These are phyloP conservation scores for Forsythia suspensa DNA, from an alignment of 257 asterid species.

Conservation along the genomic window DNA sequence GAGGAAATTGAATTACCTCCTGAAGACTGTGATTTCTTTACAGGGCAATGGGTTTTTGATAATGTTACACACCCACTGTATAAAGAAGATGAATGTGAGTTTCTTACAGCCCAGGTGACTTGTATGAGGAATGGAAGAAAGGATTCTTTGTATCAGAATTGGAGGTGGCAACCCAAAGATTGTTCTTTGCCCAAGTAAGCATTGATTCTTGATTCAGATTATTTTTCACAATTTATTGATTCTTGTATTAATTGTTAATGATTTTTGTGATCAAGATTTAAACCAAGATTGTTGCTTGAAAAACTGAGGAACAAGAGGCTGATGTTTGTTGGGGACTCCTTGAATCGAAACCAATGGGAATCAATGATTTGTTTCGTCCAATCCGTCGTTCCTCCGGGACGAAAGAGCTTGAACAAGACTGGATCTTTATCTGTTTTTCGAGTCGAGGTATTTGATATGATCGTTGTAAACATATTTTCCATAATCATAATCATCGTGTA, in stretches of 20 bases:
- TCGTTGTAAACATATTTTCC: not conserved
- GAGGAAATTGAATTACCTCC: conserved; percentile 52
- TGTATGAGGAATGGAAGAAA: conserved; percentile 72
- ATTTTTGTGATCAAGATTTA: conserved; percentile 42
- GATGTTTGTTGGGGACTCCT: conserved; percentile 89
- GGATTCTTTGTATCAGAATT: conserved; percentile 70
- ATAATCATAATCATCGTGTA: conserved; percentile 8
- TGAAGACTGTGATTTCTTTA: conserved; percentile 64
- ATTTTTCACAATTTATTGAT: not conserved
- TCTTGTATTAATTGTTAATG: not conserved
- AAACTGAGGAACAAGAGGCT: conserved; percentile 81
- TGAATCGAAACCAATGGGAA: conserved; percentile 93
- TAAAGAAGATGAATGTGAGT: conserved; percentile 66
- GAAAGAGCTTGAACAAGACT: conserved; percentile 61
- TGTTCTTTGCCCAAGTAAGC: conserved; percentile 77
- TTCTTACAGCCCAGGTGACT: conserved; percentile 79
- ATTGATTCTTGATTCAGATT: not conserved
- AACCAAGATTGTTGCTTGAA: conserved; percentile 60
- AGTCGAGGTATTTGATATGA: conserved; percentile 49
- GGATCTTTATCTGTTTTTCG: conserved; percentile 74
- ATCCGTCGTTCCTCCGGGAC: conserved; percentile 50
- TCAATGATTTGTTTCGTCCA: conserved; percentile 88
- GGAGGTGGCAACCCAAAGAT: conserved; percentile 92
- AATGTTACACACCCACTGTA: conserved; percentile 60
- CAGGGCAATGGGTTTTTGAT: conserved; percentile 75